phyloP scores from a whole-genome alignment of 345 rosid genomes.

The Camelina neglecta region DNA sequence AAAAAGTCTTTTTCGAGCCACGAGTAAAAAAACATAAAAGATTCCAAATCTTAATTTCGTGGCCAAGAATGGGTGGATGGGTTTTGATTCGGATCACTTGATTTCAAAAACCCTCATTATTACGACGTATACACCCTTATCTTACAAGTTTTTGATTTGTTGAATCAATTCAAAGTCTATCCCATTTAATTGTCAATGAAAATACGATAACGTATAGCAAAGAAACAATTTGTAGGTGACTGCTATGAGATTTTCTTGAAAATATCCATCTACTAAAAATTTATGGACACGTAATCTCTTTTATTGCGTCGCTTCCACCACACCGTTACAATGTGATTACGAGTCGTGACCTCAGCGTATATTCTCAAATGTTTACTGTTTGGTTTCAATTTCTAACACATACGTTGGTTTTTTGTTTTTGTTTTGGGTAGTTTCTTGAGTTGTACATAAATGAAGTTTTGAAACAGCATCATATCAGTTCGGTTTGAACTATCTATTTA shows the following conservation, averaged over 20 bases:
- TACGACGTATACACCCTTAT: slow-evolving; percentile 2
- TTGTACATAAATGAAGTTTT: neutral
- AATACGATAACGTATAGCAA: neutral
- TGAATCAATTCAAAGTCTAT: slow-evolving; percentile 15
- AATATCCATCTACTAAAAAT: neutral
- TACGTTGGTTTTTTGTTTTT: neutral
- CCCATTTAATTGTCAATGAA: neutral
- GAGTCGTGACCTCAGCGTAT: too few relatives aligned
- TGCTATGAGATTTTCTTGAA: neutral
- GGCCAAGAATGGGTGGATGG: slow-evolving; percentile 26
- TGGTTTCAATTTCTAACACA: neutral
- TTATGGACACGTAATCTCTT: neutral
- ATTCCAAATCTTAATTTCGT: slow-evolving; percentile 20
- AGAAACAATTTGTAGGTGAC: neutral
- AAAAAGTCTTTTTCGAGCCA: slow-evolving; percentile 35
- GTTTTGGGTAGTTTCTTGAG: neutral
- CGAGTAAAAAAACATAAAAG: slow-evolving; percentile 18
- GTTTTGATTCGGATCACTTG: slow-evolving; percentile 6
- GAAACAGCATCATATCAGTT: neutral
- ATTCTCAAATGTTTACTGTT: neutral
- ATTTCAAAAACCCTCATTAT: slow-evolving; percentile 19
- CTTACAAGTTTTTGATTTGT: slow-evolving; percentile 10
- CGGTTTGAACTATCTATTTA: slow-evolving; percentile 7
- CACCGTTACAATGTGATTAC: neutral
- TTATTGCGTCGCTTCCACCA: neutral